Base-by-base conservation (phyloP, 2,329 filamentous ascomycete genomes). In the Colletotrichum lini region DNA sequence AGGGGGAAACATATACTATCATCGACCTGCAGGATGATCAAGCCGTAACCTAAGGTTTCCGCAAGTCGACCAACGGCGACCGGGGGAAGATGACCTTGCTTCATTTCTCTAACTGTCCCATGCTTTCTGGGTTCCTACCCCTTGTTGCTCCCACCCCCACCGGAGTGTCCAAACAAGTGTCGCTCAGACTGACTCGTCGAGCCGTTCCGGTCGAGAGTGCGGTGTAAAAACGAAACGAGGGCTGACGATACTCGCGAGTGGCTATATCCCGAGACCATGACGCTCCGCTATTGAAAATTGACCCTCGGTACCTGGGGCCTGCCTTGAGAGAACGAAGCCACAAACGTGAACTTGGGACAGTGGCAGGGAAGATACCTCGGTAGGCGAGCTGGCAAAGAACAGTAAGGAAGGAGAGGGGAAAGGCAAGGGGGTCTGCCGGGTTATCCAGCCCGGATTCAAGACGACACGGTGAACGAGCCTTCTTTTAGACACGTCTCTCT, bases 281-380 rank as follows among this genome's bases (percentile, higher is more conserved):
- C 26, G 56, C 45, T 58, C 56, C 38, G 23, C 18, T 38, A 26
- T 61, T 15, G 47, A 67, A 45, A n/a, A 21, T 18, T 18, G 35
- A 16, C n/a, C 2, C 10, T 6, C 13, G 15, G 9, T 12, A 44
- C 30, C 2, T 2, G 30, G 30, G 8, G 35, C 6, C 35, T 35
- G 15, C n/a, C 53, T n/a, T 57, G n/a, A 40, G 35, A 45, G 40
- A n/a, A n/a, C n/a, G n/a, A 45, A 18, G 40, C 23, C 40, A 35
- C 42, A n/a, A 26, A 47, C 21, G 56, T n/a, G 23, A 23, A 35
- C 16, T 45, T 30, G 15, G 21, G 40, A n/a, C 23, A 38, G 26
- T 10, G 40, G 40, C 38, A 44, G 30, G 40, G 56, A 23, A 42
- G 7, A 8, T n/a, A 4, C 35, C 53, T 13, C 7, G 5, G 13